Evolutionary conservation across 192 early-diverging fungal genomes (phyloP).

Genomic region (Entophlyctis luteolus): DNA sequence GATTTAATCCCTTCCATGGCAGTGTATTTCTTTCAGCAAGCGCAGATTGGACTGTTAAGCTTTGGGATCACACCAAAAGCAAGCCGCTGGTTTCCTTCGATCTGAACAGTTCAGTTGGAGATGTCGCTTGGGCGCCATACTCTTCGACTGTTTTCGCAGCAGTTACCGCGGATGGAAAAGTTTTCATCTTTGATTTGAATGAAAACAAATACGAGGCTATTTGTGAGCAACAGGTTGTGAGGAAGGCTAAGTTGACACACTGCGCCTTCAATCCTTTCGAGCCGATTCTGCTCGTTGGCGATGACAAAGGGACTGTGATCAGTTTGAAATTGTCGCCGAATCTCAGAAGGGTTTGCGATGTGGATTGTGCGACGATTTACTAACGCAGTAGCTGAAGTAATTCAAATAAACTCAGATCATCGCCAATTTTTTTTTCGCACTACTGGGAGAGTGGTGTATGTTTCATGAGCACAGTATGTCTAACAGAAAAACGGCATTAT

Average conservation of each 20-base stretch:
- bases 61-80: constrained; percentile 55
- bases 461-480: too few species aligned
- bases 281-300: constrained; percentile 56
- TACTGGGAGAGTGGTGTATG: too few species aligned
- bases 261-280: constrained; percentile 59
- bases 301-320: constrained; percentile 53
- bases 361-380: constrained; percentile 23
- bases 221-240: constrained; percentile 57
- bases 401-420: too few species aligned
- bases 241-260: constrained; percentile 60
- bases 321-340: constrained; percentile 55
- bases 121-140: constrained; percentile 65
- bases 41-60: constrained; percentile 62
- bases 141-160: constrained; percentile 62
- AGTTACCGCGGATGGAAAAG: constrained; percentile 58
- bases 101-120: constrained; percentile 51
- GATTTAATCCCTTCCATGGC: constrained; percentile 55
- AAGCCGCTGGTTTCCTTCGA: constrained; percentile 62
- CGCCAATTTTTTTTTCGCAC: too few species aligned
- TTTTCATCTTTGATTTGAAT: constrained; percentile 58
- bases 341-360: constrained; percentile 35
- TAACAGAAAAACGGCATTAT: too few species aligned
- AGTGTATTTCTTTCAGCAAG: constrained; percentile 54
- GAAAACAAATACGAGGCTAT: constrained; percentile 63
- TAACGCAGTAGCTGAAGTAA: too few species aligned